Evolutionary conservation across 495 filamentous ascomycete genomes (phyloP), one percentile per base, ranked within the genome.

Genomic region (Hyaloscypha hepaticicola): DNA sequence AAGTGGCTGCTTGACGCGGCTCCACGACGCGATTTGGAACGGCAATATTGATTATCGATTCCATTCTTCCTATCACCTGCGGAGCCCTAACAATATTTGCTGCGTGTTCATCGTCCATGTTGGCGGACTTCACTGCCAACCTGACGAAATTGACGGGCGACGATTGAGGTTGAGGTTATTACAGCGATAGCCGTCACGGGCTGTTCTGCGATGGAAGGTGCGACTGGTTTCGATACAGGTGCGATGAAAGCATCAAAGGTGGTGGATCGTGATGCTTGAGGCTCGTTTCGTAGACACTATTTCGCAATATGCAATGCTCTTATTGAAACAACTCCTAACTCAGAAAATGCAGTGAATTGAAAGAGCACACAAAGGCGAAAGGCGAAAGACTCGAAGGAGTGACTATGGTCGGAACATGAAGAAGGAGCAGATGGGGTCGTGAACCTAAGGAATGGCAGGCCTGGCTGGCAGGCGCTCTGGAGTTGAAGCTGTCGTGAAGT

Each of bases 361-460:
- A 53, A 24, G 19, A 28, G 50, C 9, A 31, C 59, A 27, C 51
- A n/a, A 50, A 41, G n/a, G n/a, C n/a, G n/a, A 58, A 63, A 56
- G 58, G 4, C 38, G 38, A 45, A 9, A 16, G 16, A 45, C 38
- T 45, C 38, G 58, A 69, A 69, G 58, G 66, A 72, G 53, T 22
- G 66, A 67, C 66, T 66, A 65, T 55, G 58, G 69, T 72, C 28
- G 38, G 69, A 58, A 62, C 51, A 66, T 63, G 38, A 27, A 25
- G 53, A 62, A 70, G 49, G 69, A 71, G 66, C 41, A 66, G 31
- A 58, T 22, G 27, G 50, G 26, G 49, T 64, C 27, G 51, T 24
- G 26, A 64, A 58, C 65, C 51, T 49, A 69, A 72, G 61, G 69
- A 69, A 61, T 66, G 69, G 64, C 66, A 67, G 50, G 63, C 69